These are phyloP conservation scores for Kitagawia praeruptora DNA, from an alignment of 129 eudicot genomes.

Conservation along the genomic window DNA sequence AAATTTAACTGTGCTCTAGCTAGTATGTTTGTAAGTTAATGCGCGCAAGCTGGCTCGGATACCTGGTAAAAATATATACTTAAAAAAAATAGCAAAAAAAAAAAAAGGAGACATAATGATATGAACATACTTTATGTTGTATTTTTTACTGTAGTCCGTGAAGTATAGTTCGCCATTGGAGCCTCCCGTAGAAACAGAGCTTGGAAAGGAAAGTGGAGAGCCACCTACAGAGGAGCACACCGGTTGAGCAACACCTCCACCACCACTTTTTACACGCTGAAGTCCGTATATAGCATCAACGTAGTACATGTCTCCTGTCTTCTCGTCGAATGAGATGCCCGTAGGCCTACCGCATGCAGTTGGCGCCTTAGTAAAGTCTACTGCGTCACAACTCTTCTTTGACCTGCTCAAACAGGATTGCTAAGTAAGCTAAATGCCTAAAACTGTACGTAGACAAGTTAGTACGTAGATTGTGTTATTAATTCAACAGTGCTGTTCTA, in stretches of 20 bases:
- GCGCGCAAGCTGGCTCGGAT: too few species aligned
- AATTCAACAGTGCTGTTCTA: not conserved
- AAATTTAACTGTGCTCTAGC: not conserved
- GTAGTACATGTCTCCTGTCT: not conserved
- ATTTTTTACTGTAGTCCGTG: constrained; percentile 1
- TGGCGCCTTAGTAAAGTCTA: not conserved
- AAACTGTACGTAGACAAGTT: not conserved
- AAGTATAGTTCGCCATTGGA: not conserved
- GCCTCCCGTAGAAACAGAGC: not conserved
- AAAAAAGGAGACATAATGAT: not conserved
- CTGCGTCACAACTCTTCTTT: not conserved
- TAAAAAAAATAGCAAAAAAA: too few species aligned
- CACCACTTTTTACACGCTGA: not conserved
- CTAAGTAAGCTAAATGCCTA: not conserved
- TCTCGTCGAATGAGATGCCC: not conserved
- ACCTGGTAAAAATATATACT: too few species aligned
- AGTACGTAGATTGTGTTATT: not conserved
- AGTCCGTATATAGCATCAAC: not conserved
- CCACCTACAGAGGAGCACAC: not conserved
- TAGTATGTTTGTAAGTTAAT: not conserved
- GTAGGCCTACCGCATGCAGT: not conserved
- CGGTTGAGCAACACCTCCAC: not conserved
- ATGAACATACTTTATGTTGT: not conserved
- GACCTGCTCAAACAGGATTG: not conserved
- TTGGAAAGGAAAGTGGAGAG: not conserved